Evolutionary conservation across 345 rosid genomes (phyloP), one percentile per base, ranked within the genome.

Genomic region (Hibiscus tridactylites): DNA sequence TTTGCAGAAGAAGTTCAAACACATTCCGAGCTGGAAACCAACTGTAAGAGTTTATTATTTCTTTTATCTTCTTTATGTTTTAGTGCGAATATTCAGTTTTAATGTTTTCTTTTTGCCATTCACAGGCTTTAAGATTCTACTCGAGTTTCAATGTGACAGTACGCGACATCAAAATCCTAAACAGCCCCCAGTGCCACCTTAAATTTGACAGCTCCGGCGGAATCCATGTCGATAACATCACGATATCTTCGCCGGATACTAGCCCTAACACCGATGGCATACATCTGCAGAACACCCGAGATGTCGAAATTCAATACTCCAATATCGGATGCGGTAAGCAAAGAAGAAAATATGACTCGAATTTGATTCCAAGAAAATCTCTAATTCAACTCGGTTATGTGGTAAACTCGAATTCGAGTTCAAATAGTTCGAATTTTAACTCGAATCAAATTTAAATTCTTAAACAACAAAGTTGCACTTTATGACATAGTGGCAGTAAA

Each of bases 211-310:
- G 71, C 71, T 91, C 92, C 10, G 73, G 74, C 1, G 90, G 92
- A 9, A 81, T 93, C 64, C 76, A 70, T 61, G 81, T 93, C 50
- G 61, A 84, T 50, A 91, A 93, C 71, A 72, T 93, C 8, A 82
- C 92, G 4, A 88, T 93, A 29, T 82, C 80, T 69, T 88, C 98
- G 1, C 98, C 97, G 3, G 84, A 72, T 63, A 76, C 75, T 24
- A 91, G 96, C 75, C 92, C 96, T 44, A 89, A 93, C 71, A 91
- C 98, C 15, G 98, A 91, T 54, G 98, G 96, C 2, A 93, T 93
- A 76, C 98, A 91, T 82, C 87, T 91, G 28, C 98, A 91, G 65
- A 89, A 88, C 80, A 85, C 97, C 44, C 80, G 77, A 74, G 84
- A 91, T 47, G 94, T 90, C 12, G 92, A 91, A 81, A 93, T 93